Evolutionary conservation across 129 eudicot species (phyloP), one percentile per base, ranked within the genome.

Genomic region (Saussurea involucrata): DNA sequence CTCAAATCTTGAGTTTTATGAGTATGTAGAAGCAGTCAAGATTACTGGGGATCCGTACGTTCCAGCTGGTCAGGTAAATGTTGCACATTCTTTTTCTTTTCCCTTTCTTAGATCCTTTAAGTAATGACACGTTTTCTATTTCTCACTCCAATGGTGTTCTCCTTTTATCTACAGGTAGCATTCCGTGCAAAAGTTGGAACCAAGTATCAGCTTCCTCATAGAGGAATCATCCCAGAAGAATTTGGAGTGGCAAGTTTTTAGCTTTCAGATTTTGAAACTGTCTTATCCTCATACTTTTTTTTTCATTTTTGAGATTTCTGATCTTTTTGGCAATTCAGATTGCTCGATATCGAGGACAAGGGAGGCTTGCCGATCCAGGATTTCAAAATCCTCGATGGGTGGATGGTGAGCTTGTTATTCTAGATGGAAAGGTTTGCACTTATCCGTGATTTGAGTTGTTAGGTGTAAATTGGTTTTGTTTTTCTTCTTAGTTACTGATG

Each of bases 101-200:
- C 20, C 1, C 60, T 74, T 21, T 61, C n/a, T n/a, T n/a, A n/a
- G n/a, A n/a, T n/a, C n/a, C n/a, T n/a, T n/a, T n/a, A n/a, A n/a
- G 55, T 68, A 18, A 69, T 69, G 49, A 40, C 3, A 37, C 4
- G 32, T 40, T 32, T 69, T 42, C 46, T 69, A 36, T 21, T 69
- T 28, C 74, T 69, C 60, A 40, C 61, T 53, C 34, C 27, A 11
- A 71, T 12, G 34, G 7, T 46, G 29, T 42, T 70, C 34, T 70
- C n/a, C 15, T 63, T 37, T 65, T 82, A 28, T 44, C 55, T 73
- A 57, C 88, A 95, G 99, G 90, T 95, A 36, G 97, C 97, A 68
- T 95, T 95, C 80, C 99, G 97, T 79, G 99, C 99, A 85, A 95
- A 92, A 87, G 82, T 95, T 83, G 99, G 99, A 63, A 92, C 90